Conservation (phyloP, 345 rosid species). For the Raphanus raphanistrum region DNA sequence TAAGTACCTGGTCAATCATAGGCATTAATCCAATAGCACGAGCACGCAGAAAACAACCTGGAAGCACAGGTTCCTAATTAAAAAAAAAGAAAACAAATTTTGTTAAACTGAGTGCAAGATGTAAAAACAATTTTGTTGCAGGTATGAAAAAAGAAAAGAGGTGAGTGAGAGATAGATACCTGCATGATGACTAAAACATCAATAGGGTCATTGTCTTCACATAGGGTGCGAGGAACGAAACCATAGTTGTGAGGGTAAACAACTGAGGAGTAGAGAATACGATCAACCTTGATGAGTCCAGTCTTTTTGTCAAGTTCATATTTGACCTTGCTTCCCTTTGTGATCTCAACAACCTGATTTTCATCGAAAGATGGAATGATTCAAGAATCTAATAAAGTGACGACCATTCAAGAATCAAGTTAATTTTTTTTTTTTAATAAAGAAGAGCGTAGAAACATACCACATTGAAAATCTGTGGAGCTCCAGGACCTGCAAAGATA, state of each 20-base stretch:
- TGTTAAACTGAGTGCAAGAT: background rate
- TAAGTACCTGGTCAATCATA: constrained; percentile 85
- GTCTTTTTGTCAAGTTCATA: constrained; percentile 97
- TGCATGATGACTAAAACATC: constrained; percentile 97
- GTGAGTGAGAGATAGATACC: constrained; percentile 35
- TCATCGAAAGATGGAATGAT: background rate
- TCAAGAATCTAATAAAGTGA: background rate
- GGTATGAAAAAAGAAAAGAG: background rate
- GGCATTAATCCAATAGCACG: constrained; percentile 98
- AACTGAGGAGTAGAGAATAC: constrained; percentile 82
- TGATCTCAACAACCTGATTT: constrained; percentile 84
- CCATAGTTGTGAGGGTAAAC: constrained; percentile 99
- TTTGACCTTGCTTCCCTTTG: constrained; percentile 97
- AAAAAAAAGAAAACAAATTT: background rate
- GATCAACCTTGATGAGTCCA: constrained; percentile 94
- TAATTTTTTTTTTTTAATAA: background rate
- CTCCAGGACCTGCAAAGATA: constrained; percentile 73
- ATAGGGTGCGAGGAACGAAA: constrained; percentile 85
- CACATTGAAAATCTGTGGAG: constrained; percentile 71
- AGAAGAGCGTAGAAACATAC: constrained; percentile 40
- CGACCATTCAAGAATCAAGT: background rate
- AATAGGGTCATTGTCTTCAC: constrained; percentile 96
- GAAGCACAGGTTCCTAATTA: constrained; percentile 86
- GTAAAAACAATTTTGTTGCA: background rate
- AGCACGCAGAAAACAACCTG: constrained; percentile 94